A percentile compares a stretch with the other conserved stretches of the same genome.
Evolutionary conservation across 1,284 basidiomycete genomes (phyloP).

Genomic region (Cryptococcus maquisensis): DNA sequence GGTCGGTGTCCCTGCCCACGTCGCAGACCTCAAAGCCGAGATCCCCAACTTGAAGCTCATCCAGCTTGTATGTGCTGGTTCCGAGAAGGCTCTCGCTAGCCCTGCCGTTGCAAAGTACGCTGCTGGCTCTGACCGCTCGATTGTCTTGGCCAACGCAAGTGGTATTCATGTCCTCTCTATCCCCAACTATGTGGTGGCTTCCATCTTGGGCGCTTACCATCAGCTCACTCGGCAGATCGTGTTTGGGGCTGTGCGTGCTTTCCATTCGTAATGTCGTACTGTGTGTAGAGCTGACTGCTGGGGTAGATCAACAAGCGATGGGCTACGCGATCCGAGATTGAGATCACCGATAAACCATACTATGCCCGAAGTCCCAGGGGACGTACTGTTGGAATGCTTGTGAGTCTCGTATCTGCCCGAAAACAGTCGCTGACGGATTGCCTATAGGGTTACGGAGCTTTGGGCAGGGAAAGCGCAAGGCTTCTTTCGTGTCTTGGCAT

Average conservation of each 20-base stretch:
- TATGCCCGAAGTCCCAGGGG: not conserved
- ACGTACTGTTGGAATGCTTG: not conserved
- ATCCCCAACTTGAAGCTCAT: not conserved
- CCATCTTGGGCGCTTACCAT: not conserved
- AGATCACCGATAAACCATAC: not conserved
- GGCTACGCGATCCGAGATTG: not conserved
- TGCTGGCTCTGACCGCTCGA: not conserved
- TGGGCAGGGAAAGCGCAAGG: constrained; percentile 40
- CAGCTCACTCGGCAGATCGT: not conserved
- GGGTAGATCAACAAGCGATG: not conserved
- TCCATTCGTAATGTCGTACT: not conserved
- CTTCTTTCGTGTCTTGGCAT: constrained; percentile 33
- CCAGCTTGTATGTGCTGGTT: not conserved
- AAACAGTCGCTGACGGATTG: not conserved
- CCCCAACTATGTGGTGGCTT: not conserved
- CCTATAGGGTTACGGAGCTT: constrained; percentile 26
- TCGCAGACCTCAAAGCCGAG: not conserved
- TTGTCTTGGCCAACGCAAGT: not conserved
- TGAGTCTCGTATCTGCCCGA: not conserved
- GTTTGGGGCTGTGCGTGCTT: not conserved
- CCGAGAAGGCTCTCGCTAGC: not conserved
- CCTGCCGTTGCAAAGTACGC: not conserved
- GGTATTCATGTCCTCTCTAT: not conserved
- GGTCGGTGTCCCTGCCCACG: not conserved
- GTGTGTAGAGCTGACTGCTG: not conserved